Evolutionary conservation across 2,329 filamentous ascomycete genomes (phyloP), one percentile per base, ranked within the genome.

Genomic region (Fusarium transvaalense): DNA sequence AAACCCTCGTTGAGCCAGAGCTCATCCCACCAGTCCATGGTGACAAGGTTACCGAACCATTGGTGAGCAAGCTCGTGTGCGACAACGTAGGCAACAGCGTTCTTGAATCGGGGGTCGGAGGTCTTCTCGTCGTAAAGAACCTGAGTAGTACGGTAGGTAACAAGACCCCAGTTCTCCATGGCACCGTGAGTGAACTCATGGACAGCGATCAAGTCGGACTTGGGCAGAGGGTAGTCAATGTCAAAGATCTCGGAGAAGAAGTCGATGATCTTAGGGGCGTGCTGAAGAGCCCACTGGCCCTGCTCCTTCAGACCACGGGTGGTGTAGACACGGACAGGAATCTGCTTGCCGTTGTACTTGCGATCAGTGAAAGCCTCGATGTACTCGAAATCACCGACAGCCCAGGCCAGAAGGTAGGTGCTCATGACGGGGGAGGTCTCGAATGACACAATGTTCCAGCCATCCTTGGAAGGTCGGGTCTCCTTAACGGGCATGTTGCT

Each of bases 31-130:
- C 94, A 97, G 78, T 97, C 93, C 94, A 97, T 97, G 8, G 94
- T 97, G 42, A 97, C 94, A 13, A 97, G 86, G 78, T 97, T 97
- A 37, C 94, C 94, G 74, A 97, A 97, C 94, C 94, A 97, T 82
- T 97, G 94, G 77, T 97, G 94, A 57, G 94, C 96, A 66, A 99
- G 86, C 80, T 99, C 96, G 80, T 99, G 96, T n/a, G 96, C 95
- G 51, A 98, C 94, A 58, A 98, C 94, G 75, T 99, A 98, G 32
- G 96, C 96, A 68, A 99, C 92, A 37, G 94, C 88, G 79, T 97
- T 97, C 80, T 94, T 94, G 82, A 95, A 97, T 69, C 90, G 89
- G 41, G 92, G 89, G 77, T 97, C 95, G 0, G 95, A 97, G 48
- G 91, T 92, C 77, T 93, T 90, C 78, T 97, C 93, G 75, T 99